phyloP scores from a whole-genome alignment of 192 early-diverging fungal species.

The Dissophora ornata region DNA sequence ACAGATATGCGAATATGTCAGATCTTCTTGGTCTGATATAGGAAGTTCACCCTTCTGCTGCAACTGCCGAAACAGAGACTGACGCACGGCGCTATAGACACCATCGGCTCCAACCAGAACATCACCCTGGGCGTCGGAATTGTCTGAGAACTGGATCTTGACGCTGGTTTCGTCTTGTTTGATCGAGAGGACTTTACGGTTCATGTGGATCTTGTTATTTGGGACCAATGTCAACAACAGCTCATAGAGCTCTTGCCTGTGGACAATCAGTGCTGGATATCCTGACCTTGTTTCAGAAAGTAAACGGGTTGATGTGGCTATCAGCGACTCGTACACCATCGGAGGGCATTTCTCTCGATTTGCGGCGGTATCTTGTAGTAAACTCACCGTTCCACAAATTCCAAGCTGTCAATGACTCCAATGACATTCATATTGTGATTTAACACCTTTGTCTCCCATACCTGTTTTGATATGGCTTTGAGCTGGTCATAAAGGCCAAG shows the following conservation, averaged over 20 bases:
- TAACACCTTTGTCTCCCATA: neutral
- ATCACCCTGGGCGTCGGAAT: neutral
- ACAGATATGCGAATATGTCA: slow-evolving; percentile 3
- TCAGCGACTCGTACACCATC: too few relatives aligned
- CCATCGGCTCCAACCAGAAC: slow-evolving; percentile 17
- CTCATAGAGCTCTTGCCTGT: neutral
- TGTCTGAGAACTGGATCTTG: slow-evolving; percentile 11
- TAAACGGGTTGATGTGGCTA: too few relatives aligned
- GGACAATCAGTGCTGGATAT: neutral
- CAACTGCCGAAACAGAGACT: slow-evolving; percentile 1
- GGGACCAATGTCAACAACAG: neutral
- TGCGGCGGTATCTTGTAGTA: too few relatives aligned
- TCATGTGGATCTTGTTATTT: slow-evolving; percentile 7
- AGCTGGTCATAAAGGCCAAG: slow-evolving; percentile 9
- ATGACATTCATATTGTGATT: neutral
- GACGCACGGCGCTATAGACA: slow-evolving; percentile 3
- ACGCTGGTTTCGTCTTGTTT: neutral
- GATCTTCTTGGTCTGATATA: neutral
- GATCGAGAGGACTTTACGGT: neutral
- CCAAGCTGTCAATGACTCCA: neutral
- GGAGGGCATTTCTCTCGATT: too few relatives aligned
- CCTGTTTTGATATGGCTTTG: neutral
- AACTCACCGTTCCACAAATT: neutral
- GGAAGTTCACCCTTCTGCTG: neutral
- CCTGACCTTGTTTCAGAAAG: slow-evolving; percentile 1